Percentiles rank a stretch among this genome's conserved stretches.
Evolutionary conservation across 2,329 filamentous ascomycete species (phyloP).

Genomic region (Scedosporium boydii): DNA sequence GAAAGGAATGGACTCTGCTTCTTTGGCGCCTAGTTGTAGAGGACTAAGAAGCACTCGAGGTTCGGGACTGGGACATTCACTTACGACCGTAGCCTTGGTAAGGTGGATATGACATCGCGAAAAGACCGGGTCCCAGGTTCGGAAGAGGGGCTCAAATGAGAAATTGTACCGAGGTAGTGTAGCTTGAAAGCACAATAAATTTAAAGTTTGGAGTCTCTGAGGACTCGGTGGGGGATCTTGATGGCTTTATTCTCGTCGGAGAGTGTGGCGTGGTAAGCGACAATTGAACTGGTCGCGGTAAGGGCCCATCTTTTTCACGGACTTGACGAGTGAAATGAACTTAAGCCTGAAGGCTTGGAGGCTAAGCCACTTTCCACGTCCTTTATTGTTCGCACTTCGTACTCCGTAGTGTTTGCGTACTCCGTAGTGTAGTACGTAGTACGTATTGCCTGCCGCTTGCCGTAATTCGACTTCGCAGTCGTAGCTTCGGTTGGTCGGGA

Average conservation of each 20-base stretch:
- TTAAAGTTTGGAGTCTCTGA: background rate
- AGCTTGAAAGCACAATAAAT: background rate
- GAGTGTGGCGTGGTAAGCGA: background rate
- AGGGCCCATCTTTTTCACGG: background rate
- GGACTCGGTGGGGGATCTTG: background rate
- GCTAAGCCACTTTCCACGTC: background rate
- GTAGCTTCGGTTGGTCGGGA: background rate
- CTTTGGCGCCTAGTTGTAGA: too few species aligned
- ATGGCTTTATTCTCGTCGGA: conserved; percentile 1
- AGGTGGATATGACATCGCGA: conserved; percentile 20
- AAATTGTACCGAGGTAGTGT: background rate
- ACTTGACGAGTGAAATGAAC: background rate
- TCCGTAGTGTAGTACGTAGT: background rate
- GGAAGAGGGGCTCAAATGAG: background rate
- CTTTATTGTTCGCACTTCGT: background rate
- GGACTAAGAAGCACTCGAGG: conserved; percentile 5
- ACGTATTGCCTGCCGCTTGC: background rate
- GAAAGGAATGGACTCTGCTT: too few species aligned
- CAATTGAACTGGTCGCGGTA: background rate
- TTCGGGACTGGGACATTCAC: conserved; percentile 17
- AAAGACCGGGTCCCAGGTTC: background rate
- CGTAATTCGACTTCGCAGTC: background rate
- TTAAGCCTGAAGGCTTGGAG: background rate
- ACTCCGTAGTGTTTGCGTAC: background rate
- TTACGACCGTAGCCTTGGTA: conserved; percentile 30